phyloP scores from a whole-genome alignment of 2,329 filamentous ascomycete genomes.

The Colletotrichum falcatum region DNA sequence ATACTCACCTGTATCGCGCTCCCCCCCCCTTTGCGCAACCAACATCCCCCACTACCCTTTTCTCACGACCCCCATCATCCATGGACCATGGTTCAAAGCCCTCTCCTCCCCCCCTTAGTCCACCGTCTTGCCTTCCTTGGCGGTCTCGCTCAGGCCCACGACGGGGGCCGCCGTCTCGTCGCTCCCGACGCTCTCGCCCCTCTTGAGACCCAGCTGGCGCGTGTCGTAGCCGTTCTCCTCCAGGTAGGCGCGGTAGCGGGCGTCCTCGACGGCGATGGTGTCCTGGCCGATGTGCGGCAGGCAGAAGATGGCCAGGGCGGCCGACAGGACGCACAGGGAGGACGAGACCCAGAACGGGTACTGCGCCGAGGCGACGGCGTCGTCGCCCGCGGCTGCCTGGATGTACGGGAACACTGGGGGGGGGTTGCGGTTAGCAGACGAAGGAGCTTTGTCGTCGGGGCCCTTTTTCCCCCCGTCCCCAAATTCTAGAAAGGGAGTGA shows the following conservation, averaged over 20 bases:
- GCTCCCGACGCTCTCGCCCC: constrained; percentile 45
- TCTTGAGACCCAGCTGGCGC: constrained; percentile 60
- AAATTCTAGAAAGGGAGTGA: too few relatives aligned
- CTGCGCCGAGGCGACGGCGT: constrained; percentile 73
- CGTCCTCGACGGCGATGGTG: constrained; percentile 84
- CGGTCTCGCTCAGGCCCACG: neutral
- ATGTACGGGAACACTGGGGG: constrained; percentile 77
- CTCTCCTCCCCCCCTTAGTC: too few relatives aligned
- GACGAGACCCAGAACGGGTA: constrained; percentile 93
- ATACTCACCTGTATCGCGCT: too few relatives aligned
- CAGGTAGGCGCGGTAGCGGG: constrained; percentile 79
- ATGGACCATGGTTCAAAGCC: too few relatives aligned
- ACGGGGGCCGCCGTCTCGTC: neutral
- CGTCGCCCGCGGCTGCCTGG: constrained; percentile 67
- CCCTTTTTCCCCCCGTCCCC: too few relatives aligned
- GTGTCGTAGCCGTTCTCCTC: constrained; percentile 82
- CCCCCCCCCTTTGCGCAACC: too few relatives aligned
- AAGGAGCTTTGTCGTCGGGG: too few relatives aligned
- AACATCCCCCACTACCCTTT: too few relatives aligned
- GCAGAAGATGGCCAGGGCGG: constrained; percentile 67
- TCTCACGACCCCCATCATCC: neutral
- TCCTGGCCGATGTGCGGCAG: constrained; percentile 86
- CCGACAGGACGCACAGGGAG: constrained; percentile 80
- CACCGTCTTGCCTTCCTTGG: constrained; percentile 18
- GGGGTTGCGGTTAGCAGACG: neutral